Percentiles rank a stretch among this genome's conserved stretches.
Evolutionary conservation across 2,329 filamentous ascomycete species (phyloP).

Genomic region (Xylariaceae sp.): DNA sequence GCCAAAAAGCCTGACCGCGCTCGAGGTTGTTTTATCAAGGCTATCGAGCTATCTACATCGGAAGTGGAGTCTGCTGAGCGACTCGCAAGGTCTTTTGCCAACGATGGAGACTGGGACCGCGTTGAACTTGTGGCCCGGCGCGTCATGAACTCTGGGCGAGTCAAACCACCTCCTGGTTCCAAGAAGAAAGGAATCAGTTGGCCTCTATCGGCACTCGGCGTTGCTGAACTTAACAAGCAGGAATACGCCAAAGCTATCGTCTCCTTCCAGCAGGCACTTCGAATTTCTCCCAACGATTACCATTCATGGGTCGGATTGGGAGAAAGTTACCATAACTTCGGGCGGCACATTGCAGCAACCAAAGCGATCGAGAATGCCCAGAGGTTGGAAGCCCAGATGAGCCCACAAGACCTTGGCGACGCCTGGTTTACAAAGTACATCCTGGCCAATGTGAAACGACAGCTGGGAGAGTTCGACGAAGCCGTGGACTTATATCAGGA

Average conservation of each 20-base stretch:
- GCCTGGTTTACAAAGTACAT: slow-evolving; percentile 97
- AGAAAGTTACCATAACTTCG: slow-evolving; percentile 95
- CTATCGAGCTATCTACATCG: slow-evolving; percentile 82
- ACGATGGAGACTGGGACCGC: slow-evolving; percentile 90
- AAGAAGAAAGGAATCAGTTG: slow-evolving; percentile 91
- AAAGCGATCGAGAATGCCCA: slow-evolving; percentile 86
- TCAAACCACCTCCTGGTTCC: slow-evolving; percentile 82
- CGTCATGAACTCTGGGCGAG: slow-evolving; percentile 90
- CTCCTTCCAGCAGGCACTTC: slow-evolving; percentile 83
- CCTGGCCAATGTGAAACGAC: slow-evolving; percentile 88
- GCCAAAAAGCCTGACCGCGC: slow-evolving; percentile 80
- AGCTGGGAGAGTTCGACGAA: slow-evolving; percentile 83
- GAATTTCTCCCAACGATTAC: slow-evolving; percentile 80
- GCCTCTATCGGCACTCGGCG: slow-evolving; percentile 90
- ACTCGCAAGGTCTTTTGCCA: slow-evolving; percentile 78
- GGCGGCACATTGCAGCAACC: slow-evolving; percentile 86
- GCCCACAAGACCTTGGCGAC: slow-evolving; percentile 55
- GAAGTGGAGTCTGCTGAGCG: slow-evolving; percentile 85
- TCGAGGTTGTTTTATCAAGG: slow-evolving; percentile 91
- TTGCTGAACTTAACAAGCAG: slow-evolving; percentile 90
- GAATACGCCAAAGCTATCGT: slow-evolving; percentile 84
- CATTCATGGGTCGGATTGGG: slow-evolving; percentile 94
- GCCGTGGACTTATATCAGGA: slow-evolving; percentile 71
- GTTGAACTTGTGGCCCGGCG: slow-evolving; percentile 89
- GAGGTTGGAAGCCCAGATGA: slow-evolving; percentile 58